Conservation (phyloP, 306 rosid genomes). For the Ziziphus jujuba region DNA sequence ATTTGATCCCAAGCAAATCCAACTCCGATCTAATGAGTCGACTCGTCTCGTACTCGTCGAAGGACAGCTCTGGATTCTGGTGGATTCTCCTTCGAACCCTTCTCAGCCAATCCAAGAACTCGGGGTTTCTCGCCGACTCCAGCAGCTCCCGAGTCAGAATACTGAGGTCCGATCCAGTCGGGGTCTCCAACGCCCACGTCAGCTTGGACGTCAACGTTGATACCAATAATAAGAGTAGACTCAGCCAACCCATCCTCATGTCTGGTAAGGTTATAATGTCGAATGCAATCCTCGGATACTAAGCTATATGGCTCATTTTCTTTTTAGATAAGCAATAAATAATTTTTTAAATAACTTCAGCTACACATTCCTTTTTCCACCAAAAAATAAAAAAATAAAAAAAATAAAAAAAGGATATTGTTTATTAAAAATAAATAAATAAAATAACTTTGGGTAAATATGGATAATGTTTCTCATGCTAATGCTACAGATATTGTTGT, state of each 20-base stretch:
- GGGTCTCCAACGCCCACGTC: conserved; percentile 9
- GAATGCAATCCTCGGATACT: not conserved
- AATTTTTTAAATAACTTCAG: no score
- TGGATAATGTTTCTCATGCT: no score
- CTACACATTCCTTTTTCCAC: no score
- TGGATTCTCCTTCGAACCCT: conserved; percentile 50
- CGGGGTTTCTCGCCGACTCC: conserved; percentile 40
- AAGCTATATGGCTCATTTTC: not conserved
- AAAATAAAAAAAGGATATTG: no score
- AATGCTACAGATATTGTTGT: no score
- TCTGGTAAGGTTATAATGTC: no score
- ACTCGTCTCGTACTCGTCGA: conserved; percentile 53
- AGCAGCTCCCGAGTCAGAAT: conserved; percentile 38
- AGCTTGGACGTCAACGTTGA: not conserved
- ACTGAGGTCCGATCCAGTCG: conserved; percentile 15
- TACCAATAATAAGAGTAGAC: not conserved
- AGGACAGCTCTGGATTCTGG: conserved; percentile 62
- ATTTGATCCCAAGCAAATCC: conserved; percentile 39
- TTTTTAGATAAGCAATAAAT: no score
- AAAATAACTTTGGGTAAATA: no score
- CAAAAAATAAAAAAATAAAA: no score
- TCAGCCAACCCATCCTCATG: not conserved
- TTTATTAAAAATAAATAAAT: no score
- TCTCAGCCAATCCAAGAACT: conserved; percentile 42
- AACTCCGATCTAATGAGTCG: conserved; percentile 50